phyloP scores from a whole-genome alignment of 2,329 filamentous ascomycete genomes.

The Mycosphaerella sp. region DNA sequence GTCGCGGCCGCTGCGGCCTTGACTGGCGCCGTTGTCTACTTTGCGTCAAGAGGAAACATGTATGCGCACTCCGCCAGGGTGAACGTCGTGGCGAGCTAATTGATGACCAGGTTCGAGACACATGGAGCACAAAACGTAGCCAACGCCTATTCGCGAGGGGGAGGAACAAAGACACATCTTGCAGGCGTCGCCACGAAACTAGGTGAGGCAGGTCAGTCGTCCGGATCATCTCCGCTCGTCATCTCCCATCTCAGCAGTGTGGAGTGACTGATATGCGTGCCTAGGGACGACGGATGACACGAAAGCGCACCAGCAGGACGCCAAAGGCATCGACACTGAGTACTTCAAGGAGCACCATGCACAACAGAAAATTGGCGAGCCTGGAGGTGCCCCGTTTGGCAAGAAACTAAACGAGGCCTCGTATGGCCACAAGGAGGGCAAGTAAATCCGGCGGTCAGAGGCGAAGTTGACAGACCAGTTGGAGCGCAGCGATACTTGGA shows the following conservation, averaged over 20 bases:
- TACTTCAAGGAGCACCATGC: slow-evolving; percentile 32
- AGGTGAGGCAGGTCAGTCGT: slow-evolving; percentile 25
- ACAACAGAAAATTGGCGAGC: slow-evolving; percentile 27
- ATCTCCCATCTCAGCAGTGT: background rate
- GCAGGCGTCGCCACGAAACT: slow-evolving; percentile 33
- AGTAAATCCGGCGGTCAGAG: slow-evolving; percentile 18
- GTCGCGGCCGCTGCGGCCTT: slow-evolving; percentile 28
- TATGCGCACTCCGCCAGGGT: background rate
- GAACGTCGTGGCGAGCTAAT: background rate
- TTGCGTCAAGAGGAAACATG: slow-evolving; percentile 12
- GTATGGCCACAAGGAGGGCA: slow-evolving; percentile 34
- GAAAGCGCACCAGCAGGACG: slow-evolving; percentile 22
- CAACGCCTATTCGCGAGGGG: slow-evolving; percentile 32
- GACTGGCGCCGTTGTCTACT: slow-evolving; percentile 23
- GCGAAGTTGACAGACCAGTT: background rate
- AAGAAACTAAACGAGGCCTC: slow-evolving; percentile 31
- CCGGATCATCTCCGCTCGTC: slow-evolving; percentile 8
- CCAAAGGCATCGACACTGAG: slow-evolving; percentile 30
- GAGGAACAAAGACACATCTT: slow-evolving; percentile 32
- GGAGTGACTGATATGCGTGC: background rate
- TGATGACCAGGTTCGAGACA: slow-evolving; percentile 29
- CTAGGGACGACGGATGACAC: slow-evolving; percentile 27
- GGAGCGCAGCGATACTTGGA: background rate
- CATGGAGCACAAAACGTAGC: slow-evolving; percentile 33
- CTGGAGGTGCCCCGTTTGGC: slow-evolving; percentile 21